A percentile compares a stretch with the other conserved stretches of the same genome.
Evolutionary conservation across 345 rosid genomes (phyloP).

Genomic region (Mercurialis annua): DNA sequence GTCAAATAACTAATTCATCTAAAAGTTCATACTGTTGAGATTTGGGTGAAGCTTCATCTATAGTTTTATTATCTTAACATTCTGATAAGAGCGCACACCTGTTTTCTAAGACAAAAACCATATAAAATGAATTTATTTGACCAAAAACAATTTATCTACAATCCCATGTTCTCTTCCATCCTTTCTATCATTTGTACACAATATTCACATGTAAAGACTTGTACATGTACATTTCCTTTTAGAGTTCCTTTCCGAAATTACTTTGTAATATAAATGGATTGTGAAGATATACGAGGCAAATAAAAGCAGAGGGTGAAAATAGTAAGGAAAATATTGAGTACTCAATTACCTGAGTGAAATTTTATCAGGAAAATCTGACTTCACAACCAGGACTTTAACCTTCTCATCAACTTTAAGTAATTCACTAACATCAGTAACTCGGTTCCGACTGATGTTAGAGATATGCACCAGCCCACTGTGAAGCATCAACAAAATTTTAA

Average conservation of each 20-base stretch:
- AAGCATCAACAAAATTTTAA: constrained; percentile 13
- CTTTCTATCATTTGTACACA: background rate
- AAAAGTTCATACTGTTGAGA: too few relatives aligned
- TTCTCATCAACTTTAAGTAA: constrained; percentile 66
- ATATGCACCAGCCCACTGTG: constrained; percentile 88
- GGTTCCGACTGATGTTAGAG: constrained; percentile 58
- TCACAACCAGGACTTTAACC: constrained; percentile 73
- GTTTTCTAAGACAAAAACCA: background rate
- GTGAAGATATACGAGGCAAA: background rate
- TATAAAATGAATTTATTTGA: background rate
- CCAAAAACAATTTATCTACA: background rate
- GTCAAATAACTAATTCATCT: too few relatives aligned
- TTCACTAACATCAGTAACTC: constrained; percentile 55
- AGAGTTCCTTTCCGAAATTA: background rate
- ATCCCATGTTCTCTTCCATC: background rate
- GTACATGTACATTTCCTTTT: background rate
- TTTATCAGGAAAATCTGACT: constrained; percentile 70
- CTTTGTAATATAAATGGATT: background rate
- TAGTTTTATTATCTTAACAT: too few relatives aligned
- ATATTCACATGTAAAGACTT: background rate
- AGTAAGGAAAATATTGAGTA: background rate
- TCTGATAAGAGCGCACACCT: background rate
- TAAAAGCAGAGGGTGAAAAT: constrained; percentile 2
- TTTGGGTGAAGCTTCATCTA: too few relatives aligned
- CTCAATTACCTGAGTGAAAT: constrained; percentile 72